A percentile compares a stretch with the other conserved stretches of the same genome.
Conservation (phyloP, 1,139 yeast genomes). For the Suhomyces taliae region DNA sequence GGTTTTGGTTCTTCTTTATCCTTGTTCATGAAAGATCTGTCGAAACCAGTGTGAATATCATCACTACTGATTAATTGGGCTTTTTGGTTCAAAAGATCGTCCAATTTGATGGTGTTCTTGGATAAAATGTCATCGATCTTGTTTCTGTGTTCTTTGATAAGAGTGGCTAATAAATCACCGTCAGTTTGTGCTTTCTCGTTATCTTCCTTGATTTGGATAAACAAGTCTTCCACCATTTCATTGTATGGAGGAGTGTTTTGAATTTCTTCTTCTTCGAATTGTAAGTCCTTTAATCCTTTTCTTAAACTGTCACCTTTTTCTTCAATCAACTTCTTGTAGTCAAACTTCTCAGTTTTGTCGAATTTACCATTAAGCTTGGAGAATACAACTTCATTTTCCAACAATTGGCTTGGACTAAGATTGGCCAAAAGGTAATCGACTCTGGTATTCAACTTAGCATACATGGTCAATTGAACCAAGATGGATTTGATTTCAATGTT, state of each 20-base stretch:
- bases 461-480: slow-evolving; percentile 74
- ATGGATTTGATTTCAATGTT: slow-evolving; percentile 73
- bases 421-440: slow-evolving; percentile 60
- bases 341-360: slow-evolving; percentile 57
- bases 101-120: slow-evolving; percentile 61
- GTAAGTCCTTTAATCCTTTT: slow-evolving; percentile 45
- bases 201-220: slow-evolving; percentile 67
- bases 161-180: slow-evolving; percentile 28
- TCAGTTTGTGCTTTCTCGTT: slow-evolving; percentile 48
- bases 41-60: slow-evolving; percentile 93
- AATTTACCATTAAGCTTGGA: slow-evolving; percentile 48
- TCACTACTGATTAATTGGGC: slow-evolving; percentile 79
- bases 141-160: slow-evolving; percentile 59
- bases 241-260: slow-evolving; percentile 78
- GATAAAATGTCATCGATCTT: slow-evolving; percentile 66
- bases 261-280: slow-evolving; percentile 48
- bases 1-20: slow-evolving; percentile 24
- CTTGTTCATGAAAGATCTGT: slow-evolving; percentile 75
- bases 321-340: slow-evolving; percentile 37
- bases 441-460: slow-evolving; percentile 67
- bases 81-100: slow-evolving; percentile 69
- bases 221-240: slow-evolving; percentile 90
- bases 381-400: slow-evolving; percentile 39
- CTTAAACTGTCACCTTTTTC: slow-evolving; percentile 40
- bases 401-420: slow-evolving; percentile 42